These are phyloP conservation scores for Kuraishia capsulata DNA, from an alignment of 805 yeast genomes.

Conservation along the genomic window DNA sequence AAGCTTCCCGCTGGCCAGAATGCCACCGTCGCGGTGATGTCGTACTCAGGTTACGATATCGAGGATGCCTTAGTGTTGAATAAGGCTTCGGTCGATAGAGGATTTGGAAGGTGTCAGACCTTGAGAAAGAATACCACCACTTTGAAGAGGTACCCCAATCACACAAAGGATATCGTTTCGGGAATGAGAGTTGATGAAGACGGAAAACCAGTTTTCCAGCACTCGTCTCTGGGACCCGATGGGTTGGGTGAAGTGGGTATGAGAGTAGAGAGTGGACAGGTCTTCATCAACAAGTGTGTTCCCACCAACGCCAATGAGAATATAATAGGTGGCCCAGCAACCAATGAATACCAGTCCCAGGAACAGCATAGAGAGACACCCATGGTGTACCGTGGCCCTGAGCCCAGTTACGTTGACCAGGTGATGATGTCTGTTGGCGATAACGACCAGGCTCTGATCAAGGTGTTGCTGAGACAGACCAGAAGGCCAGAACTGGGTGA, in stretches of 20 bases:
- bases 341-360: conserved; percentile 22
- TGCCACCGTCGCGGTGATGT: conserved; percentile 98
- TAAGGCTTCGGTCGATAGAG: conserved; percentile 89
- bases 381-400: conserved; percentile 87
- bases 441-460: conserved; percentile 88
- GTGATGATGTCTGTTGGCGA: conserved; percentile 96
- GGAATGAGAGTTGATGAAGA: conserved; percentile 86
- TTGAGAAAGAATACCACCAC: conserved; percentile 85
- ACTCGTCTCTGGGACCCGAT: conserved; percentile 81
- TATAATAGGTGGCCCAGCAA: conserved; percentile 32
- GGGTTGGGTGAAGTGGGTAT: conserved; percentile 96
- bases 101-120: conserved; percentile 96
- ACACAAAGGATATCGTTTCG: conserved; percentile 82
- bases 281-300: conserved; percentile 85
- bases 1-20: conserved; percentile 98
- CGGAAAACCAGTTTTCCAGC: conserved; percentile 78
- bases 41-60: conserved; percentile 97
- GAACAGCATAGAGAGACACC: conserved; percentile 85
- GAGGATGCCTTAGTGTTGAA: conserved; percentile 96
- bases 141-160: conserved; percentile 87
- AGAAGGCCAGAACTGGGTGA: conserved; percentile 98
- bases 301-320: conserved; percentile 79
- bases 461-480: conserved; percentile 87
- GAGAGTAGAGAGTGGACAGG: conserved; percentile 85
- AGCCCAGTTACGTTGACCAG: conserved; percentile 90